Base-by-base conservation (phyloP, 1,139 yeast genomes). In the Taphrina populina region DNA sequence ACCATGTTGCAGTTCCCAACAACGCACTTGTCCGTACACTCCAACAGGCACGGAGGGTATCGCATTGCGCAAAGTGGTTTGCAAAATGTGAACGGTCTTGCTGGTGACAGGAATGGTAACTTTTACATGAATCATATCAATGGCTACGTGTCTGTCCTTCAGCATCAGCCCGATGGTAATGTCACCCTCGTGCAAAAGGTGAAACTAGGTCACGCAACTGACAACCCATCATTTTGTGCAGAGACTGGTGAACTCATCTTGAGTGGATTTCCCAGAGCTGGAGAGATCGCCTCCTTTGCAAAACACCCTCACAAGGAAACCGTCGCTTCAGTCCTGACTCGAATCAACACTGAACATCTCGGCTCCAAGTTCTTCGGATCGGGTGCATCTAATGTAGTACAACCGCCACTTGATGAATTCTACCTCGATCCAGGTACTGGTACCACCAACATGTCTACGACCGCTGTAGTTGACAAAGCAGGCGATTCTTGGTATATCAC, bases 1-100 rank as follows among this genome's bases (percentile, higher is more conserved):
- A 41, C 56, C 7, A 7, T 52, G 49, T 35, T 36, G 32, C 56
- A 41, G 21, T 21, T 41, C 13, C 56, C 56, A 5, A 52, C 56
- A 10, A 52, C 49, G 11, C 49, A 33, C 23, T 29, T 43, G 15
- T 41, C 56, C 27, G 47, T 35, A 4, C 49, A 41, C 29, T 52
- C 56, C 7, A 52, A 52, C 21, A 32, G 24, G 5, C 41, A 35
- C 8, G 49, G 49, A 11, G 56, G 49, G 15, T 41, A 52, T 26
- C 41, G 56, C 8, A 41, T 24, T 36, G 30, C 24, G 5, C 23
- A 20, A n/a, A 34, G 44, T 11, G 46, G 46, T 17, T 30, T 49
- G 4, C 46, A 40, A 10, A 29, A 34, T 26, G 33, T 49, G 27
- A 49, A 49, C 26, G 54, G 54, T 11, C 46, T 49, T 7, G 41